phyloP scores from a whole-genome alignment of 2,329 filamentous ascomycete genomes.

The Botryosphaeria dothidea region DNA sequence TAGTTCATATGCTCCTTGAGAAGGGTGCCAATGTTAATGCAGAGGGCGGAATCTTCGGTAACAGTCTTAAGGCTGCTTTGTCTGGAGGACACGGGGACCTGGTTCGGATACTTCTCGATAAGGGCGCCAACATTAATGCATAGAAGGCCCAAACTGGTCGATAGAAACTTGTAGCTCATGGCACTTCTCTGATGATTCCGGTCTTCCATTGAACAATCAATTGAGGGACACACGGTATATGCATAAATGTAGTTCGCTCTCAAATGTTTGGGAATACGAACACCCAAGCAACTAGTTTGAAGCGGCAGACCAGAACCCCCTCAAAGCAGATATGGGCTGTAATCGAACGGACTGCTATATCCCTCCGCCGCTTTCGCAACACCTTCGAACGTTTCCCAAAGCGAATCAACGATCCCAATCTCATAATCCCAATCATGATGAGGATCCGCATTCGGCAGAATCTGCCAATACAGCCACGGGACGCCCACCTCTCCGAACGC shows the following conservation, averaged over 20 bases:
- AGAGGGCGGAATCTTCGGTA: neutral
- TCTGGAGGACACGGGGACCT: neutral
- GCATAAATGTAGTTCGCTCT: too few relatives aligned
- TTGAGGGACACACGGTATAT: too few relatives aligned
- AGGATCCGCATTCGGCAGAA: constrained; percentile 34
- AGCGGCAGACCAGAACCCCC: too few relatives aligned
- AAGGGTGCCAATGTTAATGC: neutral
- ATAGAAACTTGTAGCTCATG: too few relatives aligned
- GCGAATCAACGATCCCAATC: constrained; percentile 28
- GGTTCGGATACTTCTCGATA: neutral
- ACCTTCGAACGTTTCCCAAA: constrained; percentile 26
- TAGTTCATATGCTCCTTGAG: neutral
- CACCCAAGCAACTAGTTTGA: too few relatives aligned
- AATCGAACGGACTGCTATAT: constrained; percentile 21
- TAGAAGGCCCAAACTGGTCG: too few relatives aligned
- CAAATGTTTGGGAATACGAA: too few relatives aligned
- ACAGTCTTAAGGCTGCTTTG: neutral
- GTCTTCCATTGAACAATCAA: too few relatives aligned
- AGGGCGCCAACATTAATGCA: neutral
- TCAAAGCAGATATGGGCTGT: constrained; percentile 18
- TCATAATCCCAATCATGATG: constrained; percentile 36
- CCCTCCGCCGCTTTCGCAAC: neutral
- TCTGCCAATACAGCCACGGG: constrained; percentile 40
- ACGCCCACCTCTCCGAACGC: constrained; percentile 32
- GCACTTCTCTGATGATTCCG: too few relatives aligned